Base-by-base conservation (phyloP, 805 yeast genomes). In the Lachancea meyersii region DNA sequence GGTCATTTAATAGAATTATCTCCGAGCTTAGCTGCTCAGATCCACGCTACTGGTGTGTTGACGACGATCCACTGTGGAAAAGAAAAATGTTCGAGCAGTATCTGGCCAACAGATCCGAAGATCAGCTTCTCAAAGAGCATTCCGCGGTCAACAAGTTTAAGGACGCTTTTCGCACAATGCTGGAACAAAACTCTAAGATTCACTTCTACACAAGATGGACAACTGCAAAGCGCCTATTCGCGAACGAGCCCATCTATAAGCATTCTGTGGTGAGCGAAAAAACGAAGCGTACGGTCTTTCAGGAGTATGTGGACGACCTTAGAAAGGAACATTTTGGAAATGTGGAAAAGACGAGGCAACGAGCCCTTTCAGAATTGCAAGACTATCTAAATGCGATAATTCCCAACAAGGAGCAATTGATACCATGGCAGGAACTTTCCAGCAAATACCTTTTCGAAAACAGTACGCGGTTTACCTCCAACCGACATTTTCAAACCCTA, bases 1-100 rank as follows among this genome's bases (percentile, higher is more conserved):
- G 91, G 89, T 73, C 93, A 0, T 86, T 86, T 60, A 76, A 73
- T 38, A 68, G 68, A 44, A 82, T 84, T 1, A 77, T 87, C 63
- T 35, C 56, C 6, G 72, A 75, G 18, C 62, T 64, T 14, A 75
- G 82, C 44, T 71, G 82, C 14, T 57, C 54, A 3, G 80, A 82
- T 49, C 76, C 80, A 1, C 66, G 79, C 13, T 88, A 85, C 54
- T 84, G 91, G 89, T 61, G 69, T 5, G 61, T 86, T 2, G 63
- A 68, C 4, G 59, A 60, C 41, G 85, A 82, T 54, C 72, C 95
- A 0, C 52, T 80, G 14, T 65, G 70, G 48, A 73, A 89, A 42
- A 77, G 78, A 50, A 65, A 66, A 20, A 57, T 77, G 19, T 87
- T 80, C 61, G 93, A 86, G 40, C 77, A 77, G 28, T 85, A 75